Evolutionary conservation across 1,139 yeast genomes (phyloP).

Genomic region (Meyerozyma guilliermondii): DNA sequence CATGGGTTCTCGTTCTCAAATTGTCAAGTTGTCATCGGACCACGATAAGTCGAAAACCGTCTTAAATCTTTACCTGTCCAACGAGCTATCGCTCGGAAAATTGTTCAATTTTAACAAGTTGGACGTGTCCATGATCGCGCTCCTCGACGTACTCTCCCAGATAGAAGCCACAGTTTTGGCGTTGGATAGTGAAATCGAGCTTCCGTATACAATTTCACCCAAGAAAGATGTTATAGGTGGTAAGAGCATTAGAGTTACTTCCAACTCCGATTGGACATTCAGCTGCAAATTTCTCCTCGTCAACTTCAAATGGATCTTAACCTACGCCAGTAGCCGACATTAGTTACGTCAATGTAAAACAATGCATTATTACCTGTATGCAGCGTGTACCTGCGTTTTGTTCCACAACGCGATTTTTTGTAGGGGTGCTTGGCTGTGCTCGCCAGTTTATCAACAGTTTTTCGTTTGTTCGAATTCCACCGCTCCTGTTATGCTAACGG

Average conservation of each 20-base stretch:
- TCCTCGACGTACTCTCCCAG: slow-evolving; percentile 57
- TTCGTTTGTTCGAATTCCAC: background rate
- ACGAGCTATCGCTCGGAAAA: slow-evolving; percentile 65
- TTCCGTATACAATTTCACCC: slow-evolving; percentile 58
- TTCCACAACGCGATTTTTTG: background rate
- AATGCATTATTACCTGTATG: background rate
- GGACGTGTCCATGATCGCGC: slow-evolving; percentile 74
- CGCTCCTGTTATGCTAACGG: background rate
- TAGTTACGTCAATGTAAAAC: background rate
- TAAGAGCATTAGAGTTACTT: slow-evolving; percentile 64
- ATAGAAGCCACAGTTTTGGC: slow-evolving; percentile 46
- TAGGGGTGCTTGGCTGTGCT: slow-evolving; percentile 1
- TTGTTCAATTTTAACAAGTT: slow-evolving; percentile 65
- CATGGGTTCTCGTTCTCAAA: slow-evolving; percentile 78
- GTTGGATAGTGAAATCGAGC: slow-evolving; percentile 53
- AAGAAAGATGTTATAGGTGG: slow-evolving; percentile 70
- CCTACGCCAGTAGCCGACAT: slow-evolving; percentile 29
- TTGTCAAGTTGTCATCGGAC: slow-evolving; percentile 44
- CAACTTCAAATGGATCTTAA: slow-evolving; percentile 54
- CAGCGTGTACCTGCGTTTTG: background rate
- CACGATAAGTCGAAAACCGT: slow-evolving; percentile 17
- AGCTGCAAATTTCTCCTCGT: slow-evolving; percentile 82
- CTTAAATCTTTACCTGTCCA: slow-evolving; percentile 54
- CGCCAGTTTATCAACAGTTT: background rate
- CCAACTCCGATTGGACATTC: slow-evolving; percentile 83